These are phyloP conservation scores for Metrosideros polymorpha DNA, from an alignment of 441 rosid genomes.

Conservation along the genomic window DNA sequence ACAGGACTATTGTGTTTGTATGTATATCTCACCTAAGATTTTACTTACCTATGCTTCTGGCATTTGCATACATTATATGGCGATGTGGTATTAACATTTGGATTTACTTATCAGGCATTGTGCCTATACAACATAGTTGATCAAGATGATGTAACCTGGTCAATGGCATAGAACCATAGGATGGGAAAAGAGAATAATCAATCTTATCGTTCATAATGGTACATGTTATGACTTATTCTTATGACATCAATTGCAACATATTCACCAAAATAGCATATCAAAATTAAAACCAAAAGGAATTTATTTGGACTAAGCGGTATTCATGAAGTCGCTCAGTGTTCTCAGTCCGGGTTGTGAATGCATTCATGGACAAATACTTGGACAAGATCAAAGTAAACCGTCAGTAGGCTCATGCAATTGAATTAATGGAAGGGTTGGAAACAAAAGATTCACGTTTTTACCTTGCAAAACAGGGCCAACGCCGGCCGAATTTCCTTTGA, in stretches of 20 bases:
- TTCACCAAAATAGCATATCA: background rate
- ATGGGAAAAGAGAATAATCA: too few relatives aligned
- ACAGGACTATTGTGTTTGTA: background rate
- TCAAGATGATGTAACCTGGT: background rate
- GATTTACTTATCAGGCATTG: background rate
- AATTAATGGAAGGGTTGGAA: background rate
- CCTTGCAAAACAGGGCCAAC: accelerated
- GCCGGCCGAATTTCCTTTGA: background rate
- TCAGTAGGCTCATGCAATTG: background rate
- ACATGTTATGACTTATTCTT: too few relatives aligned
- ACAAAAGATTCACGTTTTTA: background rate
- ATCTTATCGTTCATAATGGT: background rate
- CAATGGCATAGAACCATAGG: accelerated
- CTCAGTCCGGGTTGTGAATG: background rate
- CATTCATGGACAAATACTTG: background rate
- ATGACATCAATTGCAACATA: background rate
- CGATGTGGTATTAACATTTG: background rate
- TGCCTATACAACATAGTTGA: background rate
- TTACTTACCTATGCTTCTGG: background rate
- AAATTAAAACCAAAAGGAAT: too few relatives aligned
- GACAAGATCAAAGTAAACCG: background rate
- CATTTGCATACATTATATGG: background rate
- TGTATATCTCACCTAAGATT: background rate
- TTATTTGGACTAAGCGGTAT: background rate
- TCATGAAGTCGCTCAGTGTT: background rate